Percentiles rank a stretch among this genome's conserved stretches.
These are phyloP conservation scores for Tephrocybe sp. DNA, from an alignment of 768 basidiomycete species.

Conservation along the genomic window DNA sequence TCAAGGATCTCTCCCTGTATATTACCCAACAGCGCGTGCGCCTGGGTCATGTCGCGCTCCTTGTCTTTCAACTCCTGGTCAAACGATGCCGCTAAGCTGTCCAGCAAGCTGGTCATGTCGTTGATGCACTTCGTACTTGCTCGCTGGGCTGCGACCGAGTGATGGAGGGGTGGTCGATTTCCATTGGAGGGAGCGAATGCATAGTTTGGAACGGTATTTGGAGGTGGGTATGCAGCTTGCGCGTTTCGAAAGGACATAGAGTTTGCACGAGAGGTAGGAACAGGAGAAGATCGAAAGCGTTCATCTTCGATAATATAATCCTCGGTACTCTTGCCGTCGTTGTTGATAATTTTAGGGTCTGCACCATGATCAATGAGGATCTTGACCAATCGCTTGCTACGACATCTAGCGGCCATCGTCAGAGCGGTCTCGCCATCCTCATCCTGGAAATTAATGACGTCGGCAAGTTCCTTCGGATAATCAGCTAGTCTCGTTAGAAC, in stretches of 20 bases:
- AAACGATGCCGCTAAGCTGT: constrained; percentile 83
- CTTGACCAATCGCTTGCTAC: constrained; percentile 94
- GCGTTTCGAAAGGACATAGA: constrained; percentile 74
- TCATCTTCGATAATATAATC: constrained; percentile 99
- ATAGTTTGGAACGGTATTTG: constrained; percentile 17
- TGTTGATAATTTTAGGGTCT: constrained; percentile 90
- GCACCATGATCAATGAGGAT: constrained; percentile 94
- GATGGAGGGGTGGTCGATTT: constrained; percentile 74
- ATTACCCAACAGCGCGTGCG: constrained; percentile 78
- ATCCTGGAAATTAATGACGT: constrained; percentile 99
- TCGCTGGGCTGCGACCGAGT: constrained; percentile 81
- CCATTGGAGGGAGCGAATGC: constrained; percentile 50
- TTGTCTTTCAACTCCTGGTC: constrained; percentile 91
- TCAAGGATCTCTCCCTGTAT: constrained; percentile 91
- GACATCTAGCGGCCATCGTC: constrained; percentile 92
- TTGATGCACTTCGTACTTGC: constrained; percentile 83
- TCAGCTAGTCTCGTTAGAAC: constrained; percentile 83
- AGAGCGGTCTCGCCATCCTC: constrained; percentile 98
- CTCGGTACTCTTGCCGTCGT: constrained; percentile 95
- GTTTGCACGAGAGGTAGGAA: constrained; percentile 62
- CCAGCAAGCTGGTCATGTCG: constrained; percentile 83
- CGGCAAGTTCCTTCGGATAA: constrained; percentile 93
- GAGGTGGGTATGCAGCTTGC: constrained; percentile 54
- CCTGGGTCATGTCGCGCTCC: constrained; percentile 88
- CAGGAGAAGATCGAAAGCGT: constrained; percentile 89